Evolutionary conservation across 2,329 filamentous ascomycete genomes (phyloP).

Genomic region (Polychaeton citri): DNA sequence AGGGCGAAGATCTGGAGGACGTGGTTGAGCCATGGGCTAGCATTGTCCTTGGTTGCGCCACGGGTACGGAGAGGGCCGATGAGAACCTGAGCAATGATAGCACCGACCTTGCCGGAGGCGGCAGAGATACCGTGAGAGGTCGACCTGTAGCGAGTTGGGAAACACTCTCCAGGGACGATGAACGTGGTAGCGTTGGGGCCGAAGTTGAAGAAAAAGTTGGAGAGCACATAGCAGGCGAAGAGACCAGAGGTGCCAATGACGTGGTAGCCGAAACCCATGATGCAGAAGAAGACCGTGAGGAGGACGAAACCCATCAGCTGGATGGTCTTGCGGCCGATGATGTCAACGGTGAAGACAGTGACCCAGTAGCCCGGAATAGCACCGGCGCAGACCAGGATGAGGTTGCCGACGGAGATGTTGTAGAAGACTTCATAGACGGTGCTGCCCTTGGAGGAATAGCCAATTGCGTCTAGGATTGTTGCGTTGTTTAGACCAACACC

Average conservation of each 20-base stretch:
- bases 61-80: conserved; percentile 39
- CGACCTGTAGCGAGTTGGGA: conserved; percentile 35
- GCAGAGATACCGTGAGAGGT: conserved; percentile 37
- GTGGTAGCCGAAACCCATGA: conserved; percentile 37
- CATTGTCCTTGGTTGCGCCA: conserved; percentile 38
- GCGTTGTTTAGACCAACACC: conserved; percentile 62
- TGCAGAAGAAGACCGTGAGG: conserved; percentile 35
- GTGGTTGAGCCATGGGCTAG: conserved; percentile 54
- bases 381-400: conserved; percentile 66
- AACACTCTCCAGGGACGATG: conserved; percentile 39
- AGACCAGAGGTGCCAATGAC: conserved; percentile 28
- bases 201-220: conserved; percentile 42
- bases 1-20: conserved; percentile 67
- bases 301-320: conserved; percentile 45
- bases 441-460: conserved; percentile 53
- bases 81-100: conserved; percentile 37
- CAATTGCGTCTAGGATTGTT: conserved; percentile 57
- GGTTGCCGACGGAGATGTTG: conserved; percentile 64
- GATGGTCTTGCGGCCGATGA: conserved; percentile 63
- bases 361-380: conserved; percentile 76
- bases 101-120: conserved; percentile 34
- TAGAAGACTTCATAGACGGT: conserved; percentile 57
- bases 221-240: conserved; percentile 33
- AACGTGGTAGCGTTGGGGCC: conserved; percentile 39
- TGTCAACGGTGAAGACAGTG: conserved; percentile 61